These are phyloP conservation scores for Fraxinus greggii DNA, from an alignment of 305 asterid genomes.

Conservation along the genomic window DNA sequence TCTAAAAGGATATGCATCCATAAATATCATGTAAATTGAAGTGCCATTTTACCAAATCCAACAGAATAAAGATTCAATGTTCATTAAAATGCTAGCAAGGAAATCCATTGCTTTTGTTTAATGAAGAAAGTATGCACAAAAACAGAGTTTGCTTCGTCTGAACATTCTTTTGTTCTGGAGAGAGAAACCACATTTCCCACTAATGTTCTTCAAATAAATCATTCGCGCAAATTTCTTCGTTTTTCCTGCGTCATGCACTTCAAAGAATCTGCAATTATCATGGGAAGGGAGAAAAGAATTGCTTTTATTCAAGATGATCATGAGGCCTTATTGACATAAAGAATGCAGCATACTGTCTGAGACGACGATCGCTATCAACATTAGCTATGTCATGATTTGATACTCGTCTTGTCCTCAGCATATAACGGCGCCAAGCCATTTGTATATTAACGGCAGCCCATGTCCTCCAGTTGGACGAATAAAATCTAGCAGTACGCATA, in stretches of 20 bases:
- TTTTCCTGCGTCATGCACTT: neutral
- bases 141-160: neutral
- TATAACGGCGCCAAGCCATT: slow-evolving; percentile 73
- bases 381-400: slow-evolving; percentile 18
- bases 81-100: neutral
- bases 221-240: neutral
- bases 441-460: slow-evolving; percentile 98
- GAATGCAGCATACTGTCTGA: slow-evolving; percentile 80
- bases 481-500: slow-evolving; percentile 66
- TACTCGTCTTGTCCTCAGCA: slow-evolving; percentile 44
- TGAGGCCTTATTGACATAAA: slow-evolving; percentile 91
- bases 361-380: slow-evolving; percentile 53
- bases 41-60: neutral
- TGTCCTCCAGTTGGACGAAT: slow-evolving; percentile 93
- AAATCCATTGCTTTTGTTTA: neutral
- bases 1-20: neutral
- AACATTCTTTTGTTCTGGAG: neutral
- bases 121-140: neutral
- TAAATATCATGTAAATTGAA: neutral
- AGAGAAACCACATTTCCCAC: neutral
- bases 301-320: slow-evolving; percentile 80
- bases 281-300: neutral
- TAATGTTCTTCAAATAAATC: neutral
- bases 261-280: neutral
- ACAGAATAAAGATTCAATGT: neutral